These are phyloP conservation scores for Phaeosphaeriaceae sp. DNA, from an alignment of 2,329 filamentous ascomycete species.

Conservation along the genomic window DNA sequence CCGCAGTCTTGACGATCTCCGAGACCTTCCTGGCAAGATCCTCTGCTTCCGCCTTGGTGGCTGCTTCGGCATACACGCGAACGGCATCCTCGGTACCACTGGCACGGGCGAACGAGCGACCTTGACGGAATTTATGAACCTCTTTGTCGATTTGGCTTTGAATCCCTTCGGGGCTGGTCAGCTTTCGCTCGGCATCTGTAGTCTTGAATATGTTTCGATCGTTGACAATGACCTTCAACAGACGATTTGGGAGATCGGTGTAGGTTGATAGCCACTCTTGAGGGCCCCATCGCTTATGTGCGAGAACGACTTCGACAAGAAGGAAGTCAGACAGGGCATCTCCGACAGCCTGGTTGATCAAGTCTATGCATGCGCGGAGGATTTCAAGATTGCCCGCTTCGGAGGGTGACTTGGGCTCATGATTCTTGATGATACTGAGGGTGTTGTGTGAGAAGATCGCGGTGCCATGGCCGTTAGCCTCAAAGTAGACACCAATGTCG, in stretches of 20 bases:
- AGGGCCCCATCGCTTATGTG: conserved; percentile 90
- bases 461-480: conserved; percentile 97
- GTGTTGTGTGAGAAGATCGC: conserved; percentile 91
- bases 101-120: conserved; percentile 87
- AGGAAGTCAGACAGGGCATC: conserved; percentile 96
- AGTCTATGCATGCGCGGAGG: conserved; percentile 79
- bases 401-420: conserved; percentile 85
- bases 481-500: conserved; percentile 97
- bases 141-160: conserved; percentile 86
- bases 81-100: conserved; percentile 96
- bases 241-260: conserved; percentile 89
- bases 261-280: conserved; percentile 94
- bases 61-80: conserved; percentile 93
- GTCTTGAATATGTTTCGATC: conserved; percentile 90
- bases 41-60: conserved; percentile 85
- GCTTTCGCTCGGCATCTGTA: conserved; percentile 87
- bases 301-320: conserved; percentile 92
- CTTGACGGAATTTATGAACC: conserved; percentile 89
- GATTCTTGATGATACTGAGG: conserved; percentile 76
- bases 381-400: conserved; percentile 89
- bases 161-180: conserved; percentile 77
- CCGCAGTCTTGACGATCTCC: conserved; percentile 66
- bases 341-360: conserved; percentile 98
- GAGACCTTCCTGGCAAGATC: conserved; percentile 86
- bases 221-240: conserved; percentile 89